phyloP scores from a whole-genome alignment of 73 alveolate genomes.

The Paramecium sonneborni region DNA sequence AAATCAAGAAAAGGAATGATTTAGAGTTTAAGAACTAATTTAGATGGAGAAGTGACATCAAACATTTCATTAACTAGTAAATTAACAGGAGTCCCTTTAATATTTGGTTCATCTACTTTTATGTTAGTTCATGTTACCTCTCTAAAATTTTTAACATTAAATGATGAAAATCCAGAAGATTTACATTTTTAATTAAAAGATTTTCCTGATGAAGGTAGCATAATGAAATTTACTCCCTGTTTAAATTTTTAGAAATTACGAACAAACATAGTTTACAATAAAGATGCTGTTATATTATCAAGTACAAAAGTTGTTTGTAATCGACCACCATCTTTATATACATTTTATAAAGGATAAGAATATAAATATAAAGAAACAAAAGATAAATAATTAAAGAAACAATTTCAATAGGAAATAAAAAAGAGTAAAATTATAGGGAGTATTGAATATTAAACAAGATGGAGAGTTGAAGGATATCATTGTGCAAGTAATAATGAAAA shows the following conservation, averaged over 20 bases:
- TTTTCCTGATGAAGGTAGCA: slow-evolving; percentile 53
- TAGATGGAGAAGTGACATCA: slow-evolving; percentile 69
- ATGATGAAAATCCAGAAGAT: slow-evolving; percentile 63
- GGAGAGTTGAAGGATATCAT: slow-evolving; percentile 51
- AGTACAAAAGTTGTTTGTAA: slow-evolving; percentile 32
- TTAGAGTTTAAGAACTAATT: slow-evolving; percentile 24
- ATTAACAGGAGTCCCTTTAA: slow-evolving; percentile 55
- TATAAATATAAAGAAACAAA: slow-evolving; percentile 12
- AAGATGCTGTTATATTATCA: slow-evolving; percentile 39
- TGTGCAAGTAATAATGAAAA: slow-evolving; percentile 23
- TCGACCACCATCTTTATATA: slow-evolving; percentile 26
- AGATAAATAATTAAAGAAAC: slow-evolving; percentile 32
- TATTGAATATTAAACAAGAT: slow-evolving; percentile 46
- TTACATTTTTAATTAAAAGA: neutral
- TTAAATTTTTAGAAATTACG: slow-evolving; percentile 1
- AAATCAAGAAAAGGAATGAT: slow-evolving; percentile 57
- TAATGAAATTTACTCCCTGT: slow-evolving; percentile 40
- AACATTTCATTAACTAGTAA: slow-evolving; percentile 52
- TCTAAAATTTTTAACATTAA: slow-evolving; percentile 51
- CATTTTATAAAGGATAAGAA: slow-evolving; percentile 1
- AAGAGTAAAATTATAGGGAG: neutral
- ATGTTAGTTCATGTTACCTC: slow-evolving; percentile 62
- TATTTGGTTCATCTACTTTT: slow-evolving; percentile 59
- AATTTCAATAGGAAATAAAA: slow-evolving; percentile 14
- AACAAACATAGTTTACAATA: slow-evolving; percentile 43